Evolutionary conservation across 2,329 filamentous ascomycete genomes (phyloP), one percentile per base, ranked within the genome.

Genomic region (Colletotrichum cereale): DNA sequence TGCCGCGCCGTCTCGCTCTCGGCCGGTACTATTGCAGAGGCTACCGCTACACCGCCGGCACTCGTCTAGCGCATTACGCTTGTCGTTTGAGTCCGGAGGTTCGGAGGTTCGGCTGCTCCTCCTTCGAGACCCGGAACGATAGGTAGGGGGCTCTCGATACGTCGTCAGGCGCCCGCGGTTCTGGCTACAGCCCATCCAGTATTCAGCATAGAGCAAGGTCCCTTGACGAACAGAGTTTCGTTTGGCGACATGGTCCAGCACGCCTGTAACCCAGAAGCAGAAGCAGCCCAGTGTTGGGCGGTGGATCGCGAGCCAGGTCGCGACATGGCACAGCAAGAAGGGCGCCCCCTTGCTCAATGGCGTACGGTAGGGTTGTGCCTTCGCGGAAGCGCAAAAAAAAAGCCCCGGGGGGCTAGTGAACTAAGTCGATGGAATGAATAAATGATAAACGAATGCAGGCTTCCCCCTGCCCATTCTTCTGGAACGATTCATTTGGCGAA

Each of bases 401-500:
- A 53, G 16, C 58, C 58, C 68, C 64, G 68, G 64, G 38, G 26
- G 48, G 57, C 50, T 44, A 21, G 42, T 47, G n/a, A n/a, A n/a
- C n/a, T n/a, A 71, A 57, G 29, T 50, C 10, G 44, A 42, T 67
- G 44, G 57, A 62, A 71, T 67, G 31, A 58, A n/a, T 44, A 44
- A 44, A n/a, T 44, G 42, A 47, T 47, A 21, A 47, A n/a, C 42
- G 21, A 47, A n/a, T 47, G 1, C 21, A n/a, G 42, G 8, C 42
- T 57, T 62, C 52, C 64, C 58, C 31, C 56, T 70, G 63, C 58
- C 57, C 64, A 67, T 64, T 57, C 57, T 57, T 29, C 58, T 63
- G 68, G 68, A 71, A 67, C 57, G 64, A 63, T 57, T 71, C 58
- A 63, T 71, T 67, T 67, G 34, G 57, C 67, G 57, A 67, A 58